phyloP scores from a whole-genome alignment of 257 asterid species.

The Coffea eugenioides region DNA sequence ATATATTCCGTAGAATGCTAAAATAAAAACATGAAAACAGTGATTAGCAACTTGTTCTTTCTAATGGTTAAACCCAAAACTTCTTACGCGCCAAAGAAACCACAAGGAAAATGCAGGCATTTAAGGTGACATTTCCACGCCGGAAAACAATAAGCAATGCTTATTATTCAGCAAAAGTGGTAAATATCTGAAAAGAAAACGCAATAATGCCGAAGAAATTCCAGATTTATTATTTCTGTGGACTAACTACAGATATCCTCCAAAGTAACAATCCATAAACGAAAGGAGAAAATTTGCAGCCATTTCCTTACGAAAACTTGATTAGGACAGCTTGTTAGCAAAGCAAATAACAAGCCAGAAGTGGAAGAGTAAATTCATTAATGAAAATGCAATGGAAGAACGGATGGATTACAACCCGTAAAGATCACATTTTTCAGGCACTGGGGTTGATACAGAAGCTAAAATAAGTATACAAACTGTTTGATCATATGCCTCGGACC shows the following conservation, averaged over 20 bases:
- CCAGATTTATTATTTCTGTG: too few relatives aligned
- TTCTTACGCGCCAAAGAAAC: background rate
- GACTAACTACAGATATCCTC: too few relatives aligned
- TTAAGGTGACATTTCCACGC: background rate
- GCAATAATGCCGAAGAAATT: too few relatives aligned
- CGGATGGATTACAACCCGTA: background rate
- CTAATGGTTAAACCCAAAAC: background rate
- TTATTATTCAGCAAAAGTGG: too few relatives aligned
- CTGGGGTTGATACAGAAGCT: background rate
- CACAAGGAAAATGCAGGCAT: background rate
- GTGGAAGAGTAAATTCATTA: background rate
- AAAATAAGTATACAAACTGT: conserved; percentile 1
- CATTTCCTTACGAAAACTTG: background rate
- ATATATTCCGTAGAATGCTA: background rate
- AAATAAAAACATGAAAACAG: background rate
- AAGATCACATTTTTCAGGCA: background rate
- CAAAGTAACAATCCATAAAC: too few relatives aligned
- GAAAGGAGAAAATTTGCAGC: background rate
- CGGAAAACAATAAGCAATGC: background rate
- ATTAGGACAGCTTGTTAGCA: background rate
- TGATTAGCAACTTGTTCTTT: background rate
- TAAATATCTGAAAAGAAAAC: too few relatives aligned
- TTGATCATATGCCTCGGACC: conserved; percentile 13
- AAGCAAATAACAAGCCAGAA: background rate
- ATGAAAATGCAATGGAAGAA: background rate